Conservation (phyloP, 23 red algal species). For the Cyanidium caldarium region DNA sequence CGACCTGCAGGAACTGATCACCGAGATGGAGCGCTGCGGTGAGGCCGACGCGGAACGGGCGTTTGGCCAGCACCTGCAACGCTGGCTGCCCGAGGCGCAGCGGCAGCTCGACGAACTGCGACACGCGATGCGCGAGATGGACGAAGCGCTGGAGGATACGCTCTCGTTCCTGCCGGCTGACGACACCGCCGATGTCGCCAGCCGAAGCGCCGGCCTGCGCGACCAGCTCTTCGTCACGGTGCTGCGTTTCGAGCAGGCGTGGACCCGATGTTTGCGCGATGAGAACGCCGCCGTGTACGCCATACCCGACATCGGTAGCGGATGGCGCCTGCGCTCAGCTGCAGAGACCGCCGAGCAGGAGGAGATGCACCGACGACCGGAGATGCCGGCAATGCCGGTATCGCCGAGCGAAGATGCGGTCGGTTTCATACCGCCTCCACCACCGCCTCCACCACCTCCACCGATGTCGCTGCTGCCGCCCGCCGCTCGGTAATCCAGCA, state of each 20-base stretch:
- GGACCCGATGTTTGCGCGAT: neutral
- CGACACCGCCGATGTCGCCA: neutral
- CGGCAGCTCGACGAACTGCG: neutral
- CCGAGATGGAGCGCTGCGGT: neutral
- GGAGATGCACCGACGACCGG: neutral
- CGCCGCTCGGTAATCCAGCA: neutral
- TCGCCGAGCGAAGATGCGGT: too few relatives aligned
- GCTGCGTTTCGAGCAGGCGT: neutral
- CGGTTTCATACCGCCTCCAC: too few relatives aligned
- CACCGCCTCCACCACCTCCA: neutral
- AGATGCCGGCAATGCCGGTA: neutral
- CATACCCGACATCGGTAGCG: neutral
- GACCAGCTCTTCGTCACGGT: neutral
- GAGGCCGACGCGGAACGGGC: neutral
- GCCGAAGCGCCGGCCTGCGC: neutral
- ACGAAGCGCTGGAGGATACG: conserved; percentile 3
- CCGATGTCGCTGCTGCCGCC: neutral
- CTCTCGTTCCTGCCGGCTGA: neutral
- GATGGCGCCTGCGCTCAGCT: neutral
- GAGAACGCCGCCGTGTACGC: neutral
- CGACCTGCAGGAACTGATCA: neutral
- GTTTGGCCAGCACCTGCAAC: neutral
- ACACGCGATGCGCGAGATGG: neutral
- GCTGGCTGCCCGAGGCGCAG: neutral
- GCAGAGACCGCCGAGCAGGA: neutral